Percentiles rank a stretch among this genome's conserved stretches.
These are phyloP conservation scores for Apiospora saccharicola DNA, from an alignment of 2,329 filamentous ascomycete genomes.

Conservation along the genomic window DNA sequence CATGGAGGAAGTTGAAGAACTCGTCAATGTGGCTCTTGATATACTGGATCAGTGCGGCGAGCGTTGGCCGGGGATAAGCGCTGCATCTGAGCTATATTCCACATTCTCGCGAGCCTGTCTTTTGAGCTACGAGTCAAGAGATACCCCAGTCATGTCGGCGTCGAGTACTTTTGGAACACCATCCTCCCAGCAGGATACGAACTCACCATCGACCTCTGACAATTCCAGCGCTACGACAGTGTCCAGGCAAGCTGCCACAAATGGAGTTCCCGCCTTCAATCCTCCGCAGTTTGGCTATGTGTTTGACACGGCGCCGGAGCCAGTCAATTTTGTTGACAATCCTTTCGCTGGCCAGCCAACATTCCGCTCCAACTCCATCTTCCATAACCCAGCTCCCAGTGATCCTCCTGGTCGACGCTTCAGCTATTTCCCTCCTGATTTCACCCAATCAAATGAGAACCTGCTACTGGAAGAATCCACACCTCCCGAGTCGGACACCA, in stretches of 20 bases:
- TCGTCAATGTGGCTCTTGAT: slow-evolving; percentile 78
- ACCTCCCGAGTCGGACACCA: slow-evolving; percentile 40
- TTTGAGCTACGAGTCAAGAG: slow-evolving; percentile 79
- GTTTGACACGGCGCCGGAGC: slow-evolving; percentile 63
- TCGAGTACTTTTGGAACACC: slow-evolving; percentile 51
- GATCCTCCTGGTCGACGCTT: slow-evolving; percentile 64
- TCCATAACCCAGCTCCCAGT: slow-evolving; percentile 63
- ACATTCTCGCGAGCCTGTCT: slow-evolving; percentile 86
- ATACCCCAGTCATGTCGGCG: slow-evolving; percentile 45
- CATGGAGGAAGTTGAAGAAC: slow-evolving; percentile 77
- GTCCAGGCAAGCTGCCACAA: slow-evolving; percentile 40
- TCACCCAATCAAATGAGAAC: slow-evolving; percentile 46
- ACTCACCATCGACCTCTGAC: slow-evolving; percentile 54
- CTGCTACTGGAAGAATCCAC: slow-evolving; percentile 39
- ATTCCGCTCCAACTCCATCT: slow-evolving; percentile 73
- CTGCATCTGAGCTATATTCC: slow-evolving; percentile 85
- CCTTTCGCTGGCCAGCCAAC: slow-evolving; percentile 56
- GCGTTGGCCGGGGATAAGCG: slow-evolving; percentile 89
- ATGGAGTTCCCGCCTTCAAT: slow-evolving; percentile 49
- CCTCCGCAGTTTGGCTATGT: slow-evolving; percentile 66
- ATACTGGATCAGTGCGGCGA: slow-evolving; percentile 82
- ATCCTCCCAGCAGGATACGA: slow-evolving; percentile 56
- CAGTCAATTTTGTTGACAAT: slow-evolving; percentile 55
- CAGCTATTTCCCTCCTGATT: slow-evolving; percentile 70
- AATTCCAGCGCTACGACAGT: slow-evolving; percentile 45